A percentile compares a stretch with the other conserved stretches of the same genome.
Conservation (phyloP, 1,139 yeast species). For the Meyerozyma guilliermondii region DNA sequence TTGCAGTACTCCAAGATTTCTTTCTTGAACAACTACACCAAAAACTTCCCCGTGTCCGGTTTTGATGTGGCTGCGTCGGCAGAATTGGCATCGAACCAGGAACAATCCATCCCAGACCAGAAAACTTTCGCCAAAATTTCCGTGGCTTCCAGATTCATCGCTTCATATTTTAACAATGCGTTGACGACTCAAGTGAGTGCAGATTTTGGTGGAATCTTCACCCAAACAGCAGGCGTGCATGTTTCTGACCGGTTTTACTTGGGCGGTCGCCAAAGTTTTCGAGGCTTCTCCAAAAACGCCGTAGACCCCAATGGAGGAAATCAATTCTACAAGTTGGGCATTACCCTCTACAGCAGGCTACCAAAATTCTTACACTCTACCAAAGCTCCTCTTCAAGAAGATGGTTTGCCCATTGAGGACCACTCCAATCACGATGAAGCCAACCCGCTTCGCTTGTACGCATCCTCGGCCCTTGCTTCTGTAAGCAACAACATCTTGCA, state of each 20-base stretch:
- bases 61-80: conserved; percentile 15
- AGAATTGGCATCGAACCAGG: conserved; percentile 14
- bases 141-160: conserved; percentile 25
- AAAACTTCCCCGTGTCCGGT: conserved; percentile 31
- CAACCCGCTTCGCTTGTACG: conserved; percentile 42
- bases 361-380: conserved; percentile 25
- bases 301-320: conserved; percentile 37
- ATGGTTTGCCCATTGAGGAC: background rate
- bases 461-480: conserved; percentile 29
- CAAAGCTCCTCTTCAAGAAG: background rate
- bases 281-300: conserved; percentile 36
- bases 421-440: conserved; percentile 14
- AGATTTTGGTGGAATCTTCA: conserved; percentile 30
- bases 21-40: conserved; percentile 20
- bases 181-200: conserved; percentile 33
- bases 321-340: conserved; percentile 32
- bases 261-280: conserved; percentile 37
- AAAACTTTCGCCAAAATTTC: conserved; percentile 25
- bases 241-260: conserved; percentile 45
- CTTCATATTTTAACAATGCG: conserved; percentile 31
- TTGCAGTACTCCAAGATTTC: conserved; percentile 19
- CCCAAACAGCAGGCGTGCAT: conserved; percentile 29
- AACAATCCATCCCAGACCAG: conserved; percentile 10
- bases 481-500: conserved; percentile 26
- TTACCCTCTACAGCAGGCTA: conserved; percentile 31